phyloP scores from a whole-genome alignment of 305 asterid species.

The Rubia occidens region DNA sequence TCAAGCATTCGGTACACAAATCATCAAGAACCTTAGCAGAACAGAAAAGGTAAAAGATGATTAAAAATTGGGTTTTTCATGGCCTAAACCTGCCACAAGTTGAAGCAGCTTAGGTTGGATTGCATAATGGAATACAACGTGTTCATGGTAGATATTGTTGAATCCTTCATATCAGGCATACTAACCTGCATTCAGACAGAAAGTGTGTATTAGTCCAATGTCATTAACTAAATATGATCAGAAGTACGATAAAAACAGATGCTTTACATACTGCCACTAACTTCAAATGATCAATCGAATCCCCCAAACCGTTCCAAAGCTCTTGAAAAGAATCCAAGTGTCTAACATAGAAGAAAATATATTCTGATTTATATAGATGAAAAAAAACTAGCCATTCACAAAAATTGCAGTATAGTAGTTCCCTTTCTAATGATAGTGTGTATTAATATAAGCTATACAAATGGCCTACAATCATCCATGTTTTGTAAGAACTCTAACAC shows the following conservation, averaged over 20 bases:
- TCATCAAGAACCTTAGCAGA: slow-evolving; percentile 6
- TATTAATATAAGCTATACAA: not conserved
- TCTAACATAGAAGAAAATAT: slow-evolving; percentile 25
- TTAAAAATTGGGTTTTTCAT: not conserved
- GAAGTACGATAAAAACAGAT: not conserved
- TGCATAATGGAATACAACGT: slow-evolving; percentile 60
- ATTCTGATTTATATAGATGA: not conserved
- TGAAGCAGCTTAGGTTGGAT: slow-evolving; percentile 41
- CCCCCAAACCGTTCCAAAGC: slow-evolving; percentile 71
- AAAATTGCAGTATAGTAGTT: not conserved
- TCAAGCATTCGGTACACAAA: slow-evolving; percentile 9
- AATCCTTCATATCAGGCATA: slow-evolving; percentile 58
- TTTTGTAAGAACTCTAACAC: no score
- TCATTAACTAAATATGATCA: not conserved
- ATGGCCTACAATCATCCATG: not conserved
- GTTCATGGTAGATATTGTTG: slow-evolving; percentile 52
- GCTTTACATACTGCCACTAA: slow-evolving; percentile 66
- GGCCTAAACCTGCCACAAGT: slow-evolving; percentile 72
- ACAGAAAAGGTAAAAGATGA: not conserved
- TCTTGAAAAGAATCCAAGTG: slow-evolving; percentile 38
- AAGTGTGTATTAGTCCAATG: not conserved
- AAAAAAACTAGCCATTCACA: not conserved
- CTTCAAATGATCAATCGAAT: slow-evolving; percentile 49
- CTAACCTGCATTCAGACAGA: slow-evolving; percentile 51
- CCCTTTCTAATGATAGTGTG: not conserved